Evolutionary conservation across 78 protist species (phyloP), one percentile per base, ranked within the genome.

Genomic region (slime mould (Dictyostelium discoideum)): DNA sequence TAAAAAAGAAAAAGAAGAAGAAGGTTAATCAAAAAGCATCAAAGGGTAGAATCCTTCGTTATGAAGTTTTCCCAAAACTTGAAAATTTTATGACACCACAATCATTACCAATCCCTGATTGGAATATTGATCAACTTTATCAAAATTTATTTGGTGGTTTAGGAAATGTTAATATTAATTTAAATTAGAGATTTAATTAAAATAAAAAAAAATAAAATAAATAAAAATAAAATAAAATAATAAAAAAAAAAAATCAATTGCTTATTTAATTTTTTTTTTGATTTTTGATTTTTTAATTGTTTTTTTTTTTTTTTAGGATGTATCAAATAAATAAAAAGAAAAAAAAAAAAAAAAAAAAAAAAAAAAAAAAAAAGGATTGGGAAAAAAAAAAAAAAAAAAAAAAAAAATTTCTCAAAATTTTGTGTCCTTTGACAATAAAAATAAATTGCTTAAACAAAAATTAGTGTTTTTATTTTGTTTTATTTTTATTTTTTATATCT

Each of bases 81-180:
- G 94, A 89, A 81, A 89, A 89, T 78, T 89, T 89, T 69, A 89
- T 89, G 94, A 84, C 94, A 0, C 87, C 94, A 10, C 67, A 44
- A 11, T 74, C 94, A 26, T n/a, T 79, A 7, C 69, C 94, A 26
- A 37, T 69, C 1, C 82, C 87, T 40, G 50, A 44, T 32, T 89
- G 94, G 94, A 89, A 89, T 32, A 54, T 89, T 39, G 87, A 89
- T 65, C 86, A 89, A 79, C 76, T 89, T 5, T 89, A 42, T 81
- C 42, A 48, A 22, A 89, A 63, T 81, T 44, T 89, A 79, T 89
- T 89, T 69, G 87, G 94, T 81, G 86, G 93, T 42, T n/a, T 85
- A 0, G 92, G 92, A 40, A 78, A n/a, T 72, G 69, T 40, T 72
- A 44, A 74, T 48, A 26, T 20, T 83, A 37, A 63, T 14, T 20